Evolutionary conservation across 1,284 basidiomycete genomes (phyloP).

Genomic region (Erythrobasidium hasegawianum): DNA sequence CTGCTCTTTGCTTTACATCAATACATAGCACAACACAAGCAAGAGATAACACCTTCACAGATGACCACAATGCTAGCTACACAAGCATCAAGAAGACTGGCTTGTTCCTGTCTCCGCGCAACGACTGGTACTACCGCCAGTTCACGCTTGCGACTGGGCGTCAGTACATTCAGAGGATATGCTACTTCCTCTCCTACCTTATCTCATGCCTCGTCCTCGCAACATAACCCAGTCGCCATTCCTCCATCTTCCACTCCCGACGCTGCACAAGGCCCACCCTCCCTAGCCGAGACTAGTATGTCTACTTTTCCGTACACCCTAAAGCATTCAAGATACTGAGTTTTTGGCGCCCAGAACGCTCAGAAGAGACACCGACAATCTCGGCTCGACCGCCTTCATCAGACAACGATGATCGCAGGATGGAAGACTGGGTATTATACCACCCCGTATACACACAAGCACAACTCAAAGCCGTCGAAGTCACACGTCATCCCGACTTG

Average conservation of each 20-base stretch:
- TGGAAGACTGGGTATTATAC: conserved; percentile 35
- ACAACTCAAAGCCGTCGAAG: conserved; percentile 75
- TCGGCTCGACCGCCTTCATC: conserved; percentile 4
- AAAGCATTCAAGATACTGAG: too few relatives aligned
- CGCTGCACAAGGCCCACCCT: background rate
- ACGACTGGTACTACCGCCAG: background rate
- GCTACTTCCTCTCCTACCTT: background rate
- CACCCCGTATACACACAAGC: conserved; percentile 60
- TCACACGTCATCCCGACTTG: conserved; percentile 55
- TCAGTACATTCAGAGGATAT: background rate
- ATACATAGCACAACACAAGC: too few relatives aligned
- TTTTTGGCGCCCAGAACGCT: background rate
- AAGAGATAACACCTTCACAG: too few relatives aligned
- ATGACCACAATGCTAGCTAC: too few relatives aligned
- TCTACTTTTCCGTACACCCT: too few relatives aligned
- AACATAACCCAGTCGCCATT: conserved; percentile 3
- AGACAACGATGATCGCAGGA: conserved; percentile 11
- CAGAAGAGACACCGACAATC: conserved; percentile 24
- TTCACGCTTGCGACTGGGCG: background rate
- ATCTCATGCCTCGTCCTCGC: background rate
- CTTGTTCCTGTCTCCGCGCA: too few relatives aligned
- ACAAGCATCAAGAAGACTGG: too few relatives aligned
- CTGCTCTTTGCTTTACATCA: too few relatives aligned
- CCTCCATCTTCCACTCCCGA: background rate
- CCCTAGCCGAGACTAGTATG: background rate